phyloP scores from a whole-genome alignment of 2,329 filamentous ascomycete species.

The Tolypocladium nubicola region DNA sequence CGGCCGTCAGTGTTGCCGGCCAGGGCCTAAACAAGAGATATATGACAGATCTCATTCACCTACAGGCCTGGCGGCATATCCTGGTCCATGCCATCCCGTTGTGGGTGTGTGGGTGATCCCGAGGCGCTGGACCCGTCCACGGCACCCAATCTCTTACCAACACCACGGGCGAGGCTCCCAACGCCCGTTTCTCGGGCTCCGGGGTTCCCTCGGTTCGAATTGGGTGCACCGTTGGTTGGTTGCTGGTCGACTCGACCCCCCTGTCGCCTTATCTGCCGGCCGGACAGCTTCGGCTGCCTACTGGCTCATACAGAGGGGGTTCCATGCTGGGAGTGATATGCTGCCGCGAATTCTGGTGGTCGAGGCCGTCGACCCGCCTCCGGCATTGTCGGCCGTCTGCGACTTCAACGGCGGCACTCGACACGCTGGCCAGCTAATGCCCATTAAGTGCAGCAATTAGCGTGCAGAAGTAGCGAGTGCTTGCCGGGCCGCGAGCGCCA shows the following conservation, averaged over 20 bases:
- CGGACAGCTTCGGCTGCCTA: neutral
- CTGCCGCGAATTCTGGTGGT: neutral
- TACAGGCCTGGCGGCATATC: slow-evolving; percentile 8
- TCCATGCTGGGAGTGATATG: neutral
- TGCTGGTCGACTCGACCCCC: neutral
- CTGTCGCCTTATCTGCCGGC: neutral
- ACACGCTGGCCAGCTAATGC: neutral
- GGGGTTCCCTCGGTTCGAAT: neutral
- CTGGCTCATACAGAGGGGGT: neutral
- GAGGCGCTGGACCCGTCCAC: slow-evolving; percentile 14
- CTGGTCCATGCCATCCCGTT: slow-evolving; percentile 4
- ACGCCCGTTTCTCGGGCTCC: neutral
- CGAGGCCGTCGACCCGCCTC: neutral
- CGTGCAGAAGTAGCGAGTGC: neutral
- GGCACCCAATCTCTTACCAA: slow-evolving; percentile 4
- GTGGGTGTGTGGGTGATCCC: slow-evolving; percentile 14
- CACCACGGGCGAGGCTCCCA: slow-evolving; percentile 3
- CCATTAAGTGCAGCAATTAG: neutral
- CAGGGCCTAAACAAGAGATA: slow-evolving; percentile 7
- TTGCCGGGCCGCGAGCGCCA: neutral
- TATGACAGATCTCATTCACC: slow-evolving; percentile 16
- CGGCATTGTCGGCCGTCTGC: neutral
- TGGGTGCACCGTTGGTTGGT: neutral
- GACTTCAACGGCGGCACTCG: neutral
- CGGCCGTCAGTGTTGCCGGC: slow-evolving; percentile 4